phyloP scores from a whole-genome alignment of 345 rosid species.

The Dipteronia sinensis region DNA sequence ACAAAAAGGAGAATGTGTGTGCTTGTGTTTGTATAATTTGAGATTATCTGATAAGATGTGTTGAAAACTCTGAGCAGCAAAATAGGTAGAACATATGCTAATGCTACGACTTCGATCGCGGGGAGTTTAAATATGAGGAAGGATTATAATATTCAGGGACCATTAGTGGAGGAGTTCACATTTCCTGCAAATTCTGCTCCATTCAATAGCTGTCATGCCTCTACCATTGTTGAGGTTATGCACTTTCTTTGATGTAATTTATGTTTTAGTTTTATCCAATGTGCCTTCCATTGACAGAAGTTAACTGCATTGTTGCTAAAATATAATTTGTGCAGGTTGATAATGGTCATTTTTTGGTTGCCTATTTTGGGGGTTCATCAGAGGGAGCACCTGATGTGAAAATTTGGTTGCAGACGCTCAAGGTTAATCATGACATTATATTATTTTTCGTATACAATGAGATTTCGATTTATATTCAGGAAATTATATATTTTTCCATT shows the following conservation, averaged over 20 bases:
- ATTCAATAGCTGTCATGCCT: slow-evolving; percentile 87
- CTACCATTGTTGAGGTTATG: slow-evolving; percentile 79
- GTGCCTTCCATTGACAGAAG: slow-evolving; percentile 1
- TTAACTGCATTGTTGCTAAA: slow-evolving; percentile 1
- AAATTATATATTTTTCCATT: background rate
- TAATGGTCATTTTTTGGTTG: slow-evolving; percentile 69
- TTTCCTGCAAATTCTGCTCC: slow-evolving; percentile 69
- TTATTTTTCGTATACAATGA: background rate
- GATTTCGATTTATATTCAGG: background rate
- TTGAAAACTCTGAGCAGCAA: slow-evolving; percentile 28
- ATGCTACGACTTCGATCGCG: slow-evolving; percentile 10
- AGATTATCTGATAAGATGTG: background rate
- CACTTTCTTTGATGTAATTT: slow-evolving; percentile 9
- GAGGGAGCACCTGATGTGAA: slow-evolving; percentile 75
- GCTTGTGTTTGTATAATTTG: background rate
- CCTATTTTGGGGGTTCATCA: slow-evolving; percentile 62
- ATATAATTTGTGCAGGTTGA: slow-evolving; percentile 48
- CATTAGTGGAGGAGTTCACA: slow-evolving; percentile 61
- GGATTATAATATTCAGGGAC: slow-evolving; percentile 29
- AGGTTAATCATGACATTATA: slow-evolving; percentile 30
- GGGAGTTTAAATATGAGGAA: slow-evolving; percentile 35
- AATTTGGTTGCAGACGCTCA: slow-evolving; percentile 66
- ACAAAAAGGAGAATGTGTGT: background rate
- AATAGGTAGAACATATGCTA: slow-evolving; percentile 9
- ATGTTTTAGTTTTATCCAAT: background rate